Conservation (phyloP, 2,329 filamentous ascomycete genomes). For the Claviceps sp. region DNA sequence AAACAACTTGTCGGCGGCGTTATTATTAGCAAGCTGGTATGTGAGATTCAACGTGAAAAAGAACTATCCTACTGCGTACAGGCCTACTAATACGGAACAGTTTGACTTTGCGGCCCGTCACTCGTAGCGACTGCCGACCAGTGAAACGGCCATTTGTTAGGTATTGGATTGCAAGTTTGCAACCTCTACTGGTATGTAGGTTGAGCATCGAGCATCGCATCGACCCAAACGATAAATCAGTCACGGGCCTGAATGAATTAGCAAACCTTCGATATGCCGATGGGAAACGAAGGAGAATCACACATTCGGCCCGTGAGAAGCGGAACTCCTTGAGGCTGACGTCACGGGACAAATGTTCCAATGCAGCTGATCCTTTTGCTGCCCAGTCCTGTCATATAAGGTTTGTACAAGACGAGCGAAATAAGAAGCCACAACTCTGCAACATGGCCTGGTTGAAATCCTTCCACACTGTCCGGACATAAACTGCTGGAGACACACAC, state of each 20-base stretch:
- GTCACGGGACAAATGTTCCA: background rate
- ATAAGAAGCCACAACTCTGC: background rate
- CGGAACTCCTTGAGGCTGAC: background rate
- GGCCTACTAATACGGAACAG: too few species aligned
- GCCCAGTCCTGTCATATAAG: background rate
- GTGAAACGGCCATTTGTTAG: too few species aligned
- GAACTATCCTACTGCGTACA: too few species aligned
- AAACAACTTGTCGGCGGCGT: too few species aligned
- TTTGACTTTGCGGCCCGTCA: too few species aligned
- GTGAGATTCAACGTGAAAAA: too few species aligned
- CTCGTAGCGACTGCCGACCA: too few species aligned
- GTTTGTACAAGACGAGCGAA: background rate
- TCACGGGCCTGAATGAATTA: background rate
- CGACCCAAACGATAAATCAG: background rate
- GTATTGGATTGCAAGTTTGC: too few species aligned
- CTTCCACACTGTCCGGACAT: background rate
- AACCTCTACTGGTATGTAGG: too few species aligned
- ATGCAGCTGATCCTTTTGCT: background rate
- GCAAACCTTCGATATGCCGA: background rate
- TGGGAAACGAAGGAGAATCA: background rate
- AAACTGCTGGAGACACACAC: background rate
- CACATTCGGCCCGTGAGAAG: background rate
- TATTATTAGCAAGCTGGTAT: too few species aligned
- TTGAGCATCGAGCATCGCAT: background rate
- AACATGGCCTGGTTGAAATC: background rate